Percentiles rank a stretch among this genome's conserved stretches.
phyloP scores from a whole-genome alignment of 2,329 filamentous ascomycete species.

The Fusarium brachygibbosum region DNA sequence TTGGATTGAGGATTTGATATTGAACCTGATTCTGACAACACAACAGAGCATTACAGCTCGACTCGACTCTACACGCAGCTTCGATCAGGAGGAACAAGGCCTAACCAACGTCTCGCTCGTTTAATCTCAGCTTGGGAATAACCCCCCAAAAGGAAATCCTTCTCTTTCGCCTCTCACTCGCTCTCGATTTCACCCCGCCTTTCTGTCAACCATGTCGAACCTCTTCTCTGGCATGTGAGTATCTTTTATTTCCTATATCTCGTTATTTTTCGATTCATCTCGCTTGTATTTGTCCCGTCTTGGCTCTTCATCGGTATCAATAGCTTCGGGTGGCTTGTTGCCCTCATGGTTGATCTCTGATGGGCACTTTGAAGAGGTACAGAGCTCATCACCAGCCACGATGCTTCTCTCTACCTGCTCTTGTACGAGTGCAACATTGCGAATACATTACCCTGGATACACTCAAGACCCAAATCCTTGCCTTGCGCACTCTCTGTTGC shows the following conservation, averaged over 20 bases:
- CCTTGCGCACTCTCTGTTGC: constrained; percentile 14
- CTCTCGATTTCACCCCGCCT: constrained; percentile 47
- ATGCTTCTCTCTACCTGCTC: constrained; percentile 5
- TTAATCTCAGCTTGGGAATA: constrained; percentile 17
- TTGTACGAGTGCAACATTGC: constrained; percentile 35
- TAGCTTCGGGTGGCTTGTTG: constrained; percentile 1
- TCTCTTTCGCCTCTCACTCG: constrained; percentile 42
- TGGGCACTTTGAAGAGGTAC: constrained; percentile 3
- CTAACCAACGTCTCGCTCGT: constrained; percentile 1
- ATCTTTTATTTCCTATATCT: constrained; percentile 26
- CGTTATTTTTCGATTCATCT: background rate
- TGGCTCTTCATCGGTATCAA: background rate
- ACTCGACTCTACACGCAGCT: constrained; percentile 7
- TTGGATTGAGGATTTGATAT: constrained; percentile 33
- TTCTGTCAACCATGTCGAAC: constrained; percentile 65
- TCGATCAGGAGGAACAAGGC: background rate
- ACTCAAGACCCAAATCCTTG: constrained; percentile 12
- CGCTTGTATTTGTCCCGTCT: background rate
- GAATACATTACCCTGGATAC: constrained; percentile 16
- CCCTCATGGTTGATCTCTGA: constrained; percentile 5
- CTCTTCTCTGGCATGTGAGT: constrained; percentile 74
- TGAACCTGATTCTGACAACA: constrained; percentile 40
- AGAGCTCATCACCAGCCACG: constrained; percentile 13
- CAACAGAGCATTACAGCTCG: constrained; percentile 13
- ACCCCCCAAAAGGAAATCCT: constrained; percentile 32